Evolutionary conservation across 2,329 filamentous ascomycete genomes (phyloP).

Genomic region (Talaromyces rugulosus): DNA sequence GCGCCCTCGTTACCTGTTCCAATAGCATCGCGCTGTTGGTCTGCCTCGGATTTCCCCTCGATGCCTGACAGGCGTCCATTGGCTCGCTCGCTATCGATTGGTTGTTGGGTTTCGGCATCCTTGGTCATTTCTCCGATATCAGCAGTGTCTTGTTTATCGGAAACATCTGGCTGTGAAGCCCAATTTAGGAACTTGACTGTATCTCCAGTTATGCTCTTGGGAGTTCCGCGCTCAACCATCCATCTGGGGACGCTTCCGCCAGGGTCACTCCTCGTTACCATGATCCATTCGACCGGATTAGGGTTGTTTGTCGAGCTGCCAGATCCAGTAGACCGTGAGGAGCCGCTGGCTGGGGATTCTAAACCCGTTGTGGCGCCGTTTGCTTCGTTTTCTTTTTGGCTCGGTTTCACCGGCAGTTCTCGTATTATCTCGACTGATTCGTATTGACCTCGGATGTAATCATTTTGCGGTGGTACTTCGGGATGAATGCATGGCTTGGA

Average conservation of each 20-base stretch:
- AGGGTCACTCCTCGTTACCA: slow-evolving; percentile 85
- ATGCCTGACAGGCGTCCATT: not conserved
- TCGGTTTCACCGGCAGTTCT: slow-evolving; percentile 53
- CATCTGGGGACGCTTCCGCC: slow-evolving; percentile 84
- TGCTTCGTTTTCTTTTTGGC: not conserved
- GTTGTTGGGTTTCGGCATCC: slow-evolving; percentile 1
- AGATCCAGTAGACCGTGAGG: not conserved
- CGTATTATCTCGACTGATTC: slow-evolving; percentile 89
- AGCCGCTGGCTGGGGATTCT: not conserved
- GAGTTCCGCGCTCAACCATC: slow-evolving; percentile 86
- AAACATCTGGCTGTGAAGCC: slow-evolving; percentile 51
- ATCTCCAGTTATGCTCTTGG: slow-evolving; percentile 72
- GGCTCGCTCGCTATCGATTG: not conserved
- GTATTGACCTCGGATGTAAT: slow-evolving; percentile 79
- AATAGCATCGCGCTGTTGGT: slow-evolving; percentile 5
- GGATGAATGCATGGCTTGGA: slow-evolving; percentile 80
- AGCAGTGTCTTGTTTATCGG: not conserved
- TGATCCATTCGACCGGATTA: slow-evolving; percentile 81
- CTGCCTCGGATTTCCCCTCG: not conserved
- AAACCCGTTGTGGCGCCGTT: not conserved
- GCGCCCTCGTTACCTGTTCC: not conserved
- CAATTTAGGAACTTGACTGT: slow-evolving; percentile 79
- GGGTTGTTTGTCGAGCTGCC: slow-evolving; percentile 27
- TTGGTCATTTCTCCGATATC: slow-evolving; percentile 9
- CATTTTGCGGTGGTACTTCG: slow-evolving; percentile 63